Percentiles rank a stretch among this genome's conserved stretches.
Evolutionary conservation across 805 yeast species (phyloP).

Genomic region (Saturnispora besseyi): DNA sequence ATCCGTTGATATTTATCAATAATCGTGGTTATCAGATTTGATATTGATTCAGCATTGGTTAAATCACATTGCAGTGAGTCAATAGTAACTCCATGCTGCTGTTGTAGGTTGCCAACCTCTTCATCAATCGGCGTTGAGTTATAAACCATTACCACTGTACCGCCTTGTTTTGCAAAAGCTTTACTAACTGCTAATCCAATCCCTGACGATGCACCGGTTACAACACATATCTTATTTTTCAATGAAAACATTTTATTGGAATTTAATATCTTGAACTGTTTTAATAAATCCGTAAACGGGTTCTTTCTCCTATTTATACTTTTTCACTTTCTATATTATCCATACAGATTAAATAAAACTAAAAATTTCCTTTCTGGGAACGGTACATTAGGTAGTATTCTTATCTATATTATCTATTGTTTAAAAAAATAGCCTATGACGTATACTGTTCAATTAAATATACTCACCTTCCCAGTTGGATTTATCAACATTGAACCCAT

Average conservation of each 20-base stretch:
- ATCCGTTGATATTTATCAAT: slow-evolving; percentile 31
- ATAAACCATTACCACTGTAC: slow-evolving; percentile 33
- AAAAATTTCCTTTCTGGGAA: not conserved
- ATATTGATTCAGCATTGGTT: slow-evolving; percentile 25
- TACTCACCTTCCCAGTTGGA: slow-evolving; percentile 4
- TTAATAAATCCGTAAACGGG: not conserved
- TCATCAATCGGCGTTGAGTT: slow-evolving; percentile 14
- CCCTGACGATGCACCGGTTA: slow-evolving; percentile 52
- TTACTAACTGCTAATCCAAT: slow-evolving; percentile 46
- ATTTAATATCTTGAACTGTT: not conserved
- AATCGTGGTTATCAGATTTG: slow-evolving; percentile 20
- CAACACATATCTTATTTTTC: slow-evolving; percentile 33
- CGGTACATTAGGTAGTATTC: not conserved
- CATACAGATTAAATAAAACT: not conserved
- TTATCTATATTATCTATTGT: not conserved
- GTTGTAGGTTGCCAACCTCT: slow-evolving; percentile 7
- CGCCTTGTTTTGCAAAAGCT: slow-evolving; percentile 45
- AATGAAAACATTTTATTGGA: slow-evolving; percentile 27
- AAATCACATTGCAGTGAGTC: slow-evolving; percentile 26
- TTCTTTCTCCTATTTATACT: not conserved
- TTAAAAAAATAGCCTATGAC: not conserved
- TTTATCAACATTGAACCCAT: not conserved
- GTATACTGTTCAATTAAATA: not conserved
- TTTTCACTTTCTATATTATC: not conserved
- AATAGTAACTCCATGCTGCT: slow-evolving; percentile 13